Percentiles rank a stretch among this genome's conserved stretches.
Evolutionary conservation across 1,284 basidiomycete genomes (phyloP).

Genomic region (Ganoderma sinense): DNA sequence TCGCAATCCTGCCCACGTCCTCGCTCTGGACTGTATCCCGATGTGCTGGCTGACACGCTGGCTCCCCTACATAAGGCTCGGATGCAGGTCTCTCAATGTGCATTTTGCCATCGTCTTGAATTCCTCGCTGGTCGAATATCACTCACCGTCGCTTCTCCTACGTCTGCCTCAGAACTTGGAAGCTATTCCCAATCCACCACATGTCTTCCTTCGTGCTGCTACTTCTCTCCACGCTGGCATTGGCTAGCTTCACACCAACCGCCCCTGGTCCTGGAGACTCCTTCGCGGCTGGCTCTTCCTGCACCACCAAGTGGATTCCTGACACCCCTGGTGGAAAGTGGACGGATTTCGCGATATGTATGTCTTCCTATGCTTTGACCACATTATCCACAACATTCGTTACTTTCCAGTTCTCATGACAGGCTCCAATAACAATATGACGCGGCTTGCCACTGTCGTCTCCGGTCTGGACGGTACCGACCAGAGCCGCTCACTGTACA

Average conservation of each 20-base stretch:
- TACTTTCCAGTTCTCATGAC: conserved; percentile 46
- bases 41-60: not conserved
- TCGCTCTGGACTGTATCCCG: not conserved
- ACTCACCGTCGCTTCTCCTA: not conserved
- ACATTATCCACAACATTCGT: not conserved
- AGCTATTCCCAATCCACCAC: conserved; percentile 8
- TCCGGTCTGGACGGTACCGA: conserved; percentile 46
- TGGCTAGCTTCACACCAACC: conserved; percentile 44
- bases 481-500: conserved; percentile 40
- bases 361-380: conserved; percentile 10
- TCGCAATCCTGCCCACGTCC: not conserved
- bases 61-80: not conserved
- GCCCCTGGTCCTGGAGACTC: conserved; percentile 47
- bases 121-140: not conserved
- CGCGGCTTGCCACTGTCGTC: conserved; percentile 40
- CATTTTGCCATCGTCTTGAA: not conserved
- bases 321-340: conserved; percentile 41
- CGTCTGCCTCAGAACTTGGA: not conserved
- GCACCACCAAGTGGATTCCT: conserved; percentile 41
- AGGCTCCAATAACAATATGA: conserved; percentile 48
- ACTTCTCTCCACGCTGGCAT: conserved; percentile 21
- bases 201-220: conserved; percentile 17
- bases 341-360: conserved; percentile 49
- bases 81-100: not conserved
- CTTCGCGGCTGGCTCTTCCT: conserved; percentile 43